Evolutionary conservation across 306 rosid genomes (phyloP), one percentile per base, ranked within the genome.

Genomic region (Canavalia ensiformis): DNA sequence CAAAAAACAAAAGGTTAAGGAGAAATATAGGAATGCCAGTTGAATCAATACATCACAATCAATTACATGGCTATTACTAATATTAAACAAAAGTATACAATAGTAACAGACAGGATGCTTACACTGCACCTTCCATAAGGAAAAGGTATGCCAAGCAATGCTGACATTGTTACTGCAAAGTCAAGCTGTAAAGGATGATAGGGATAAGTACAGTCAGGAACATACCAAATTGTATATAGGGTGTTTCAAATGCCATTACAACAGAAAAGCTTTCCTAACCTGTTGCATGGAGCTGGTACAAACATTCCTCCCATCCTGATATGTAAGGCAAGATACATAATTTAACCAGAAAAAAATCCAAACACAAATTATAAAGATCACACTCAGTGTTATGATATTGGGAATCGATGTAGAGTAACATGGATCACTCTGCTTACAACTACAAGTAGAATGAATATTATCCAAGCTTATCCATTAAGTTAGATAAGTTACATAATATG

Each of bases 121-220:
- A 93, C 89, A 91, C 92, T 88, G 87, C 96, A 95, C 99, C 99
- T 95, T 93, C 98, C 99, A 74, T 87, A 93, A 83, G 99, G 99
- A 87, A 95, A 93, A 18, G 99, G 98, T 72, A 95, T 78, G 73
- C 98, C 99, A 72, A 95, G 92, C 89, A 93, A 83, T 1, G 96
- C 97, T 50, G 99, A 91, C 82, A 95, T 51, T 52, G 99, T 95
- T 79, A 80, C 97, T 62, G 99, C 94, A 92, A 95, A 95, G 83
- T 95, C 99, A 62, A 95, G 98, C 98, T 95, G 97, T 87, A 90
- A 81, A 51, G 80, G 82, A 79, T 69, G 77, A 85, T 59, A 84
- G 31, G 77, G 67, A 55, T 78, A 42, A 78, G 83, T 87, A 83
- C 42, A 63, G 65, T 68, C 73, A 79, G 30, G 67, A 60, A 56